Conservation (phyloP, 345 rosid species). For the Salix exigua region DNA sequence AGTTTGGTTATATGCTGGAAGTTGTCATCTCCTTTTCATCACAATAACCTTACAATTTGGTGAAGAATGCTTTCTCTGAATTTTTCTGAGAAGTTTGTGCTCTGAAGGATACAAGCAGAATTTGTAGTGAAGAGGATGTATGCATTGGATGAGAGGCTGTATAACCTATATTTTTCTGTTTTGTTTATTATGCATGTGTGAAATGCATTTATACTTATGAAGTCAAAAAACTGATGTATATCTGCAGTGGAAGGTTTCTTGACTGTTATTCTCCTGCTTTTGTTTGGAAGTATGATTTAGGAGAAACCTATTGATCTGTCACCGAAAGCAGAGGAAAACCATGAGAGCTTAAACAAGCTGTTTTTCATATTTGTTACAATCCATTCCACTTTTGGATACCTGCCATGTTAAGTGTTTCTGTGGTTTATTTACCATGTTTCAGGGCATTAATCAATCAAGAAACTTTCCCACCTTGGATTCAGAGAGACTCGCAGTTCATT, state of each 20-base stretch:
- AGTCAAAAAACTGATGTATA: background rate
- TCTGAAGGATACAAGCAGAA: background rate
- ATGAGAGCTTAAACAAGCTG: background rate
- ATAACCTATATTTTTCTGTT: background rate
- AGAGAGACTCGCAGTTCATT: conserved; percentile 24
- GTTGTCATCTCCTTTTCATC: background rate
- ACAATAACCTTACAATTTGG: background rate
- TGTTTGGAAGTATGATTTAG: background rate
- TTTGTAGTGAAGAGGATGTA: background rate
- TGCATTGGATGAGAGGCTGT: background rate
- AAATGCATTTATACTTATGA: background rate
- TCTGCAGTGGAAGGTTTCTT: background rate
- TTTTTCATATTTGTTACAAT: background rate
- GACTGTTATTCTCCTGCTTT: background rate
- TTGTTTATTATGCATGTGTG: background rate
- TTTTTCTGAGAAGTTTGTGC: background rate
- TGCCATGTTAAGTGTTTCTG: background rate
- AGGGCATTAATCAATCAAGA: conserved; percentile 15
- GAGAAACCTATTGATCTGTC: background rate
- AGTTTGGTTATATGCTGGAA: background rate
- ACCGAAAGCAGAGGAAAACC: background rate
- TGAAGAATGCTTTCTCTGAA: background rate
- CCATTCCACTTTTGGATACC: background rate
- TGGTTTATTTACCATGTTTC: background rate
- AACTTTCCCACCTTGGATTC: conserved; percentile 15